Evolutionary conservation across 2,329 filamentous ascomycete species (phyloP).

Genomic region (Huntiella bhutanensis): DNA sequence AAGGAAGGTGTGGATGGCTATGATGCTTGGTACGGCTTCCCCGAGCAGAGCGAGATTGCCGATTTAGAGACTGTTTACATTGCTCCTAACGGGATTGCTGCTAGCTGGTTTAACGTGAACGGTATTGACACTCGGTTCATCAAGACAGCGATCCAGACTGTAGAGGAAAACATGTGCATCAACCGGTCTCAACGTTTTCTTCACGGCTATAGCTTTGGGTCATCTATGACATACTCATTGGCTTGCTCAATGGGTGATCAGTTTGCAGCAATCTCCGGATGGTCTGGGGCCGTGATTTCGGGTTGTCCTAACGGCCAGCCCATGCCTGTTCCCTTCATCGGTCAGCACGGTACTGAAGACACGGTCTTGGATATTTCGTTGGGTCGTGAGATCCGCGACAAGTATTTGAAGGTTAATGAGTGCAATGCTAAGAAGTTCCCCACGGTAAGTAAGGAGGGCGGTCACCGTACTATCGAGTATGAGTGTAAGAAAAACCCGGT

Average conservation of each 20-base stretch:
- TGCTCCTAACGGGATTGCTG: slow-evolving; percentile 22
- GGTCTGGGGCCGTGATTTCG: slow-evolving; percentile 17
- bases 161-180: slow-evolving; percentile 24
- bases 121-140: slow-evolving; percentile 24
- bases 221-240: slow-evolving; percentile 22
- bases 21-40: slow-evolving; percentile 21
- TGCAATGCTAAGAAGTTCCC: slow-evolving; percentile 16
- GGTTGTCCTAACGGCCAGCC: slow-evolving; percentile 17
- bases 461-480: slow-evolving; percentile 16
- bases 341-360: slow-evolving; percentile 21
- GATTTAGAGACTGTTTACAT: slow-evolving; percentile 22
- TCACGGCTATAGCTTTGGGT: slow-evolving; percentile 26
- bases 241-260: slow-evolving; percentile 21
- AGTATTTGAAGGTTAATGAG: slow-evolving; percentile 19
- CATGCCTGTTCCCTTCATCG: slow-evolving; percentile 20
- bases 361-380: slow-evolving; percentile 18
- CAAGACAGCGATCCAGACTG: slow-evolving; percentile 20
- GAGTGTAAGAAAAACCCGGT: slow-evolving; percentile 15
- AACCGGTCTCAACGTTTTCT: slow-evolving; percentile 23
- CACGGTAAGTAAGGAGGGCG: slow-evolving; percentile 13
- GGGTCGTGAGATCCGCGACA: slow-evolving; percentile 19
- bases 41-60: slow-evolving; percentile 15
- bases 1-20: slow-evolving; percentile 17
- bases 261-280: slow-evolving; percentile 20
- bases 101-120: slow-evolving; percentile 23